Base-by-base conservation (phyloP, 2,329 filamentous ascomycete species). In the Penicillium sp. region DNA sequence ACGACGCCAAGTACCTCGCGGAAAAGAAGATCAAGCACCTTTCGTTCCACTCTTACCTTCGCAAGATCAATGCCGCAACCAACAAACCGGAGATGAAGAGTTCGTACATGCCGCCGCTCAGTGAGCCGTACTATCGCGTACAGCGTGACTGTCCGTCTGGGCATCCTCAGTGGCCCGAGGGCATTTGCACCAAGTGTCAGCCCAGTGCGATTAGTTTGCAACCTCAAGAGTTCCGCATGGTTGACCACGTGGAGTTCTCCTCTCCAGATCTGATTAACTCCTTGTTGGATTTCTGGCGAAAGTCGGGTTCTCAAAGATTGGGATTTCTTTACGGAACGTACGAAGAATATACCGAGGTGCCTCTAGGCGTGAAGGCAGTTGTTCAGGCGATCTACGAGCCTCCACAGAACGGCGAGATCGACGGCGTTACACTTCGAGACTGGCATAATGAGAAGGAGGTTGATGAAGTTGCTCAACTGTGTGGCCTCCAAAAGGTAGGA, bases 21-120 rank as follows among this genome's bases (percentile, higher is more conserved):
- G 94, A 99, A 69, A 96, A 94, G 82, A 97, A 97, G 83, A 97
- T 99, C 83, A 99, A 99, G 77, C 96, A 99, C 76, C 83, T 95
- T 31, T 98, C 95, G 0, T 97, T 98, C 78, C 95, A 99, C 77
- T 90, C 93, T 4, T 89, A 98, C 74, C 83, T 99, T 47, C 88
- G 93, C 65, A 99, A 99, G 76, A 89, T 96, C 77, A 99, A 99
- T 78, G 89, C 92, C 14, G 90, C 92, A 14, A 98, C 96, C 64
- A 99, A 99, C 79, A 97, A 96, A 75, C 91, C 94, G 35, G 94
- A 99, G 77, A 85, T 92, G 1, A 93, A 92, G 58, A 93, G 87
- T 75, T 98, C 95, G 6, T 99, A 95, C 74, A 98, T 99, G 80
- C 95, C 95, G 13, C 95, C 95, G 1, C 85, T 99, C 13, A 91